Base-by-base conservation (phyloP, 768 basidiomycete species). In the Pluteus cervinus region DNA sequence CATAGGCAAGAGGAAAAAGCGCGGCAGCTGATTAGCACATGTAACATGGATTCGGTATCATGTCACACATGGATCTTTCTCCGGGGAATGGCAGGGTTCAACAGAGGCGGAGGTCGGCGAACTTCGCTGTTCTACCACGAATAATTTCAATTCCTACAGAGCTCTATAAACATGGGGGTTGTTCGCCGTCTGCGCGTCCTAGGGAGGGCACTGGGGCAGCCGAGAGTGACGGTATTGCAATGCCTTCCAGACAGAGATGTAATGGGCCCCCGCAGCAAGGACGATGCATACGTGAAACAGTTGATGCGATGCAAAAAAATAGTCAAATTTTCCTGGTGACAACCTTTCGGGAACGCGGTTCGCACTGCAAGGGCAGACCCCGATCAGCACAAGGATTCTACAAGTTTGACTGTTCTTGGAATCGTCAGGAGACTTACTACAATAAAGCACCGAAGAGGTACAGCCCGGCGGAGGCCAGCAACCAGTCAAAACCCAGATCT, bases 261-360 rank as follows among this genome's bases (percentile, higher is more conserved):
- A 87, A 47, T 86, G 84, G 7, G 75, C 64, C 47, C 81, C 57
- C 24, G 81, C 84, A 7, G 83, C 86, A 17, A 79, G 58, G 37
- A 89, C 66, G 24, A 93, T 89, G 50, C 74, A 79, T 43, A 80
- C 56, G 54, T 93, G 92, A 58, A 96, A 93, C 49, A 94, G 84
- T 59, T 93, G 87, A 64, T 94, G 91, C 14, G 85, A 89, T 0
- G 85, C 73, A 39, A 80, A 71, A 50, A 87, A 73, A 50, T 73
- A 71, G 61, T 92, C 89, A 60, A 91, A 91, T 45, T 60, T 73
- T 24, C 89, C 88, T 4, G 87, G 87, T 5, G 68, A 62, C 43
- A 80, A 61, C 25, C 77, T 68, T 51, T 93, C 90, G 29, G 89
- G 90, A 39, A 89, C 71, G 34, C 88, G 76, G 53, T 82, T 81